Conservation (phyloP, 371 early-diverging fungal species). For the Rhizopus stolonifer region DNA sequence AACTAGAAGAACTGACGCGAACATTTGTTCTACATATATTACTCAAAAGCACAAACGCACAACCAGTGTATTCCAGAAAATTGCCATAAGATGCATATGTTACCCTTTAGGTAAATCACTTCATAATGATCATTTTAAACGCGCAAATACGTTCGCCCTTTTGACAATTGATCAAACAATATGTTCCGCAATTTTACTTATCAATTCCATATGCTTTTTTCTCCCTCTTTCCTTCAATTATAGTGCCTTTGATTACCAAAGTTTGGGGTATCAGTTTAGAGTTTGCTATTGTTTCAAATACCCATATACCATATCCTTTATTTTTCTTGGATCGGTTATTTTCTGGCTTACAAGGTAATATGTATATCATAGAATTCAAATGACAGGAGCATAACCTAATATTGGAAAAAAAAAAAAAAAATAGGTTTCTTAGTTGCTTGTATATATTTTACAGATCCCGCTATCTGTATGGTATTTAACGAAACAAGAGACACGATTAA, state of each 20-base stretch:
- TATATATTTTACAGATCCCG: conserved; percentile 43
- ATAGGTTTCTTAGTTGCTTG: conserved; percentile 35
- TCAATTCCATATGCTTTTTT: background rate
- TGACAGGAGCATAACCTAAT: no score
- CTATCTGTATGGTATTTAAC: conserved; percentile 18
- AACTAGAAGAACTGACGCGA: background rate
- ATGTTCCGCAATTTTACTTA: background rate
- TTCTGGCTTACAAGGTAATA: conserved; percentile 30
- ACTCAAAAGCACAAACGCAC: conserved; percentile 6
- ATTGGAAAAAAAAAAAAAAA: background rate
- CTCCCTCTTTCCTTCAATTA: background rate
- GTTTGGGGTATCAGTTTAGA: conserved; percentile 36
- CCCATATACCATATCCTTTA: conserved; percentile 20
- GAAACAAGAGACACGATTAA: conserved; percentile 13
- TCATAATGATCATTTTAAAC: background rate
- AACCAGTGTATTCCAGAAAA: conserved; percentile 28
- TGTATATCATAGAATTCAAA: background rate
- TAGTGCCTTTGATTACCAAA: conserved; percentile 39
- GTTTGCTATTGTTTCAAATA: conserved; percentile 13
- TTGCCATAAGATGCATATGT: conserved; percentile 31
- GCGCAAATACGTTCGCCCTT: no score
- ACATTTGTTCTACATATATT: background rate
- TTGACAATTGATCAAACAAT: no score
- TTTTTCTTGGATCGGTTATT: conserved; percentile 33
- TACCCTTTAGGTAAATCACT: conserved; percentile 33